phyloP scores from a whole-genome alignment of 441 rosid species.

The Corymbia calophylla region DNA sequence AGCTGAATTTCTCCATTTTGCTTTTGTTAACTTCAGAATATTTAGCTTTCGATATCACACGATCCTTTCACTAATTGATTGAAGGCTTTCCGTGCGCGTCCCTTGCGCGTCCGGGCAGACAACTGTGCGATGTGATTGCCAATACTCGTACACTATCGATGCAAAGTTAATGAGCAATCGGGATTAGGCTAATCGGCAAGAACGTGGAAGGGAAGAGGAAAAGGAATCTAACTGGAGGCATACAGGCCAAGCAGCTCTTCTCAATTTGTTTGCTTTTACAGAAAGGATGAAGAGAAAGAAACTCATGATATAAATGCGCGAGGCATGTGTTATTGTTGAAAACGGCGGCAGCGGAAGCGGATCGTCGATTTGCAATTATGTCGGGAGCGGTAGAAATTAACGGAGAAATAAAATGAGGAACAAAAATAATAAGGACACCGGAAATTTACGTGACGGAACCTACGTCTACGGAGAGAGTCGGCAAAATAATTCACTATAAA shows the following conservation, averaged over 20 bases:
- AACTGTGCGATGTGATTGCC: background rate
- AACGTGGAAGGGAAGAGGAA: background rate
- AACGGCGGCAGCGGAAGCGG: too few relatives aligned
- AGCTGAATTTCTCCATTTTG: background rate
- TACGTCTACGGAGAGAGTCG: too few relatives aligned
- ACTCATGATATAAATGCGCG: background rate
- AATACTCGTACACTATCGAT: background rate
- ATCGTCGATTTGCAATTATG: too few relatives aligned
- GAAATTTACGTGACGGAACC: too few relatives aligned
- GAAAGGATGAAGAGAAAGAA: rapidly evolving
- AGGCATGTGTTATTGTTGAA: rapidly evolving
- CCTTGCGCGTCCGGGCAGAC: background rate
- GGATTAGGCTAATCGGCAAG: background rate
- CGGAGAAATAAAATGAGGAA: too few relatives aligned
- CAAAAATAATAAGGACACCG: too few relatives aligned
- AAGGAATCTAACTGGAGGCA: background rate
- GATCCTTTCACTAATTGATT: background rate
- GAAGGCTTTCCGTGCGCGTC: background rate
- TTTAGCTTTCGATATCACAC: rapidly evolving
- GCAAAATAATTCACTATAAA: too few relatives aligned
- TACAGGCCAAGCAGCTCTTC: background rate
- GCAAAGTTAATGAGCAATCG: background rate
- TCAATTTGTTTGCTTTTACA: background rate
- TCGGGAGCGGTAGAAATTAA: too few relatives aligned
- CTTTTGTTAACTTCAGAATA: background rate